phyloP scores from a whole-genome alignment of 2,329 filamentous ascomycete species.

The Fusarium marasasianum region DNA sequence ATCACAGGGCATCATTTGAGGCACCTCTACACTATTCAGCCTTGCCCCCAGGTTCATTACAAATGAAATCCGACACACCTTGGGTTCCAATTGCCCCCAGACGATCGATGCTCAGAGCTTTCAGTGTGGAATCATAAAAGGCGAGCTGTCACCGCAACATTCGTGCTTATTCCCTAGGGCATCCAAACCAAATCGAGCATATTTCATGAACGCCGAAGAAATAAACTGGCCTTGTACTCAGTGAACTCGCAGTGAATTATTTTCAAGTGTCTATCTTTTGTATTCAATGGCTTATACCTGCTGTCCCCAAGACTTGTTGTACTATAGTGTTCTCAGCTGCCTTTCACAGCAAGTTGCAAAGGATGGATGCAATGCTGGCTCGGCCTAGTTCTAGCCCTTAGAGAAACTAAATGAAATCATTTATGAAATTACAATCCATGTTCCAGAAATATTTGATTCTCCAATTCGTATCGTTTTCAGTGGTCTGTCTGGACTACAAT shows the following conservation, averaged over 20 bases:
- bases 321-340: too few species aligned
- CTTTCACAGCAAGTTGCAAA: not conserved
- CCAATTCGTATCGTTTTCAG: not conserved
- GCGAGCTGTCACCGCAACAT: not conserved
- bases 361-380: not conserved
- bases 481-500: not conserved
- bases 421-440: too few species aligned
- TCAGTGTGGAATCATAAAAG: not conserved
- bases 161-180: not conserved
- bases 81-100: not conserved
- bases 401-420: too few species aligned
- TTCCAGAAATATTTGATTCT: not conserved
- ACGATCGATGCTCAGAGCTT: too few species aligned
- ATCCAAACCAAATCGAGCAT: not conserved
- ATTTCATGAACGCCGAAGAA: not conserved
- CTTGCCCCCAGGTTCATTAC: not conserved
- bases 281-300: too few species aligned
- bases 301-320: not conserved
- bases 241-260: too few species aligned
- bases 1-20: not conserved
- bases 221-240: not conserved
- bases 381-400: not conserved
- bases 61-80: not conserved
- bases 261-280: not conserved
- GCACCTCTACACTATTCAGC: not conserved